These are phyloP conservation scores for Alternaria gaisen DNA, from an alignment of 2,329 filamentous ascomycete genomes.

Conservation along the genomic window DNA sequence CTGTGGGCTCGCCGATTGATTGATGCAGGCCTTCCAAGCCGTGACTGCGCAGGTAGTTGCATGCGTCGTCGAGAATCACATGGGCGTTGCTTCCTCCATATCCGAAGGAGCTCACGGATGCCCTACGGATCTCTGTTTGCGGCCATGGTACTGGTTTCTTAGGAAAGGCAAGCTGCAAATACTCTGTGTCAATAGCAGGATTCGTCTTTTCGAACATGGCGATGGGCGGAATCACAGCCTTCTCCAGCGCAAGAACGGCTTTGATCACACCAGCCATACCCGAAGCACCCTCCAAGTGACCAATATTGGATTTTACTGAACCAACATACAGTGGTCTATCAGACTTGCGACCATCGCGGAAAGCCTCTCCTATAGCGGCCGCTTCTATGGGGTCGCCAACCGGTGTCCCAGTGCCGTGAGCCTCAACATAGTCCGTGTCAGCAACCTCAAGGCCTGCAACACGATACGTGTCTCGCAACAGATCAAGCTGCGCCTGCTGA, in stretches of 20 bases:
- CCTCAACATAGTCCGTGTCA: conserved; percentile 23
- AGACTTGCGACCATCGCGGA: neutral
- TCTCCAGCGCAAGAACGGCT: conserved; percentile 45
- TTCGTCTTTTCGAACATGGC: conserved; percentile 30
- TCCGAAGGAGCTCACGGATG: conserved; percentile 25
- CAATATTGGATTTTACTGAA: conserved; percentile 33
- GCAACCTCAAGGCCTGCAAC: conserved; percentile 2
- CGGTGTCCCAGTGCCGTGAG: conserved; percentile 17
- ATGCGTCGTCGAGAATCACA: conserved; percentile 22
- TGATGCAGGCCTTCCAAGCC: conserved; percentile 4
- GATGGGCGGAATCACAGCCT: conserved; percentile 39
- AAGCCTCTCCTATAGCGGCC: conserved; percentile 11
- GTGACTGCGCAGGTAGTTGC: conserved; percentile 9
- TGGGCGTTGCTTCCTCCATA: conserved; percentile 25
- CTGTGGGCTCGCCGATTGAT: neutral
- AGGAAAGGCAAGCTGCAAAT: neutral
- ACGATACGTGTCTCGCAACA: conserved; percentile 14
- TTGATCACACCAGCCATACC: conserved; percentile 32
- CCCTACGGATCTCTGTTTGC: conserved; percentile 4
- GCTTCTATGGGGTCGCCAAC: conserved; percentile 21
- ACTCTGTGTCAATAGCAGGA: conserved; percentile 17
- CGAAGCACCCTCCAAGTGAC: conserved; percentile 30
- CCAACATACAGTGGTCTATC: conserved; percentile 17
- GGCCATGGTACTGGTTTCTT: neutral
- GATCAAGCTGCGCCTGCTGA: conserved; percentile 55